Evolutionary conservation across 1,284 basidiomycete species (phyloP), one percentile per base, ranked within the genome.

Genomic region (Ustilago trichophora): DNA sequence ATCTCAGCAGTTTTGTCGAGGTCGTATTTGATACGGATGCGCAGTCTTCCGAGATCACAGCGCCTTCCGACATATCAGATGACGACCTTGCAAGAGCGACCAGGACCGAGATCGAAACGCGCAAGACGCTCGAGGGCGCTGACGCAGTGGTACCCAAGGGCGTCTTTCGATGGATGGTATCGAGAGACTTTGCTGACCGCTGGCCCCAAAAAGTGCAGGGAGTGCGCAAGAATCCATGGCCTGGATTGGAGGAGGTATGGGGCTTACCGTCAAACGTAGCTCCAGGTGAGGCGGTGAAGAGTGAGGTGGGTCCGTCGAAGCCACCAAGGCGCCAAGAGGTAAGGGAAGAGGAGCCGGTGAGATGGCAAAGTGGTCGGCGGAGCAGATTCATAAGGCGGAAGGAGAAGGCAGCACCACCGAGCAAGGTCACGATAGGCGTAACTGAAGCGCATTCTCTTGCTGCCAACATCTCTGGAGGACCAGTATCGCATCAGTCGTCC

Each of bases 121-220:
- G 60, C 27, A 48, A 47, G 33, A 36, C 25, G 25, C 32, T 57
- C 7, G 36, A 22, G 6, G 60, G 60, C 6, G 49, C 54, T 7
- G 54, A 57, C 11, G 46, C 49, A 7, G n/a, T 46, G 18, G 50
- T 64, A 31, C 54, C 60, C 4, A 45, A 46, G 32, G 60, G 54
- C 3, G 50, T 64, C 7, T 64, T 37, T 40, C 54, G 54, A 18
- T 64, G 60, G 60, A 64, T 64, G 60, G 60, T 64, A 1, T 54
- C 54, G 11, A 31, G 35, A 32, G 60, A 64, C 27, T 64, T 64
- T 42, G 60, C 60, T 0, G 45, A 57, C 24, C 40, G 60, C 26
- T 64, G 54, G 54, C 60, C 60, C 3, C 32, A 57, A n/a, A 64
- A 57, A 38, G 50, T 64, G 22, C 29, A 35, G 25, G 41, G 38